Evolutionary conservation across 257 asterid species (phyloP).

Genomic region (Solanum paucissectum): DNA sequence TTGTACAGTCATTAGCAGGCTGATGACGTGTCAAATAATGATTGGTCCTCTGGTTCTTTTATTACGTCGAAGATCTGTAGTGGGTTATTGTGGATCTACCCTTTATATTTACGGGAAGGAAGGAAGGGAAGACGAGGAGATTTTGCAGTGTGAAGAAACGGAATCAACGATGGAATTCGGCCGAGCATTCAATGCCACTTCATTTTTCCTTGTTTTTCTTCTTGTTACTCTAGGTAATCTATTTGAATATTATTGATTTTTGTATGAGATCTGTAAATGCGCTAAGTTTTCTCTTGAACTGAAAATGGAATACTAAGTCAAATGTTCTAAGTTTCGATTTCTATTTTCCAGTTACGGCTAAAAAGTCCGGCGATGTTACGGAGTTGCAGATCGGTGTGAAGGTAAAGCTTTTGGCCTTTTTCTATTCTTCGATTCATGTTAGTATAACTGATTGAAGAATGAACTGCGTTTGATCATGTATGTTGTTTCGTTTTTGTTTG

Average conservation of each 20-base stretch:
- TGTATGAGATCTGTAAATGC: constrained; percentile 6
- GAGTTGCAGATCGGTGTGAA: constrained; percentile 95
- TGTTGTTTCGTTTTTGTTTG: neutral
- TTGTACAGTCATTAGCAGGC: neutral
- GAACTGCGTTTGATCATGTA: neutral
- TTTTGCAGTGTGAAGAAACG: neutral
- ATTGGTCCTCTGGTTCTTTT: constrained; percentile 25
- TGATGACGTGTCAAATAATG: constrained; percentile 23
- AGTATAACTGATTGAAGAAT: neutral
- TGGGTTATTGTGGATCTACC: neutral
- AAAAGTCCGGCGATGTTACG: constrained; percentile 78
- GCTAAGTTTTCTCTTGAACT: neutral
- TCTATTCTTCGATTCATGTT: neutral
- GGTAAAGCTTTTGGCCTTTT: constrained; percentile 23
- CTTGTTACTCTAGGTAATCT: constrained; percentile 38
- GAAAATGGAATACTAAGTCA: neutral
- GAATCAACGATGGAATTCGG: constrained; percentile 27
- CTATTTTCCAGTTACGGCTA: constrained; percentile 41
- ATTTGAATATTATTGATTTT: neutral
- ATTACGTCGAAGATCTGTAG: neutral
- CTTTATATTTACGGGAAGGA: neutral
- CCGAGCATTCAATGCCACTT: constrained; percentile 11
- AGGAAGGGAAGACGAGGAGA: neutral
- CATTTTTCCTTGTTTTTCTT: constrained; percentile 24
- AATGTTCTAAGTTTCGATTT: neutral